These are phyloP conservation scores for Aspergillus homomorphus DNA, from an alignment of 495 filamentous ascomycete species.

Conservation along the genomic window DNA sequence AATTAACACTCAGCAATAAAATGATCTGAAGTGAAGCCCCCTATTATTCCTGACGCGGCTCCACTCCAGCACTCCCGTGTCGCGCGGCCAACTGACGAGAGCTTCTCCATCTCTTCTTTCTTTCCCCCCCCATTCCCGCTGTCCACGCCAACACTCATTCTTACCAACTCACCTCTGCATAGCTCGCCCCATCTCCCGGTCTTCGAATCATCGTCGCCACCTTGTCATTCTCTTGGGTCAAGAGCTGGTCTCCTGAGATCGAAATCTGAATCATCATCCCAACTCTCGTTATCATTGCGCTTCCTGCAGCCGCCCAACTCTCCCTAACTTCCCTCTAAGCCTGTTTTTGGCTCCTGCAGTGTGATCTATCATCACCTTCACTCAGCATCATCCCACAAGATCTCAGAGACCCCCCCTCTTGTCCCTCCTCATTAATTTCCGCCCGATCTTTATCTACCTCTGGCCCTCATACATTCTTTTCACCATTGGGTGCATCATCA, in stretches of 20 bases:
- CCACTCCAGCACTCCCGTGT: neutral
- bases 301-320: slow-evolving; percentile 14
- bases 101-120: neutral
- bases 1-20: too few relatives aligned
- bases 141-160: slow-evolving; percentile 4
- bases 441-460: neutral
- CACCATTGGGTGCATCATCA: neutral
- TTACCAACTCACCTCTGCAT: slow-evolving; percentile 14
- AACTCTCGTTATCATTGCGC: slow-evolving; percentile 16
- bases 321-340: slow-evolving; percentile 2
- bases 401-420: slow-evolving; percentile 4
- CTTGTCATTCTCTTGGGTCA: slow-evolving; percentile 2
- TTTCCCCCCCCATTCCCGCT: neutral
- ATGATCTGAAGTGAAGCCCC: neutral
- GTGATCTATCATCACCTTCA: slow-evolving; percentile 13
- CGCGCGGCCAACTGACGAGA: too few relatives aligned
- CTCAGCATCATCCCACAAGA: neutral
- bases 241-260: slow-evolving; percentile 10
- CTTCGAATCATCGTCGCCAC: slow-evolving; percentile 13
- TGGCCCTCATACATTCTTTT: neutral
- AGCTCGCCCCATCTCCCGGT: neutral
- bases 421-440: slow-evolving; percentile 2
- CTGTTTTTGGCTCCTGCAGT: slow-evolving; percentile 9
- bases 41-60: neutral
- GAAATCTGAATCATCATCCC: slow-evolving; percentile 12